Base-by-base conservation (phyloP, 2,329 filamentous ascomycete genomes). In the Talaromyces sp. region DNA sequence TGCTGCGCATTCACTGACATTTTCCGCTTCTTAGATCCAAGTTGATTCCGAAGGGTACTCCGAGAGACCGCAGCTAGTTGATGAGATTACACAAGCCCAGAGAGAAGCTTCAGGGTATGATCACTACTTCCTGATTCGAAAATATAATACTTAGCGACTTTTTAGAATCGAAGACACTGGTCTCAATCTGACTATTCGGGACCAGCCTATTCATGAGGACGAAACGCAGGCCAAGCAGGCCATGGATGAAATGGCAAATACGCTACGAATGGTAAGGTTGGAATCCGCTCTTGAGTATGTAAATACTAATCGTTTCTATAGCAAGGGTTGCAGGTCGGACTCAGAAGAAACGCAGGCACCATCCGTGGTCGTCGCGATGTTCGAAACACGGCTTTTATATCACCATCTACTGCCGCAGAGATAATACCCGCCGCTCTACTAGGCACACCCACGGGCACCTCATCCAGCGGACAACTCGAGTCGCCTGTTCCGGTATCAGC, bases 291-390 rank as follows among this genome's bases (percentile, higher is more conserved):
- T 41, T 63, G 14, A 27, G 41, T 45, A 49, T 41, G 60, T 70
- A 75, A 59, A 76, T 65, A 2, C 43, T 58, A 19, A 39, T 33
- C 14, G 19, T 19, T 59, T 33, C 39, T 31, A 39, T 66, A 80
- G 73, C 80, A 81, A 73, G 81, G 81, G 47, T 80, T 80, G 65
- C 78, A 79, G 43, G 76, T 78, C 43, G 79, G 79, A 9, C 87
- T 92, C 22, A 85, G 86, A 64, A 86, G 90, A 31, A 90, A 88
- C 72, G 81, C 86, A 14, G 90, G 91, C 54, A 97, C 93, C 14
- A 82, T 96, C 16, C 87, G 95, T 70, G 95, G 95, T 60, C 90
- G 95, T 67, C 87, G 95, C 74, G 94, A 98, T 75, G 92, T 96
- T 68, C 87, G 94, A 66, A 96, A 96, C 77, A 97, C 93, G 1